A percentile compares a stretch with the other conserved stretches of the same genome.
phyloP scores from a whole-genome alignment of 305 asterid species.

The Solanum hybrid region DNA sequence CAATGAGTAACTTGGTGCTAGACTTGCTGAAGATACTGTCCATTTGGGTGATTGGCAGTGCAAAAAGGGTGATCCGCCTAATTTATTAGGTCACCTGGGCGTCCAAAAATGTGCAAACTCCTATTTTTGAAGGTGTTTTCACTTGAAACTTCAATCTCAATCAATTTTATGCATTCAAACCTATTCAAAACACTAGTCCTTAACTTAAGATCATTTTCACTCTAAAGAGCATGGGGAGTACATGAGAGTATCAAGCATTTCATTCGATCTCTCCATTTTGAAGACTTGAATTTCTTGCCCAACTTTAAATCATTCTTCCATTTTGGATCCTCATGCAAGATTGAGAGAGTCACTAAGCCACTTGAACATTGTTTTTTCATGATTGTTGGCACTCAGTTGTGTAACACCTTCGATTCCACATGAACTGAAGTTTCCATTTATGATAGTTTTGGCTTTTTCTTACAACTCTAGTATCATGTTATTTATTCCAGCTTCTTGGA shows the following conservation, averaged over 20 bases:
- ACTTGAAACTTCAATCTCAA: background rate
- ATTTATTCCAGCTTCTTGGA: background rate
- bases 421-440: too few relatives aligned
- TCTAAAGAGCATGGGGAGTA: background rate
- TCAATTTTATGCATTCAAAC: background rate
- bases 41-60: background rate
- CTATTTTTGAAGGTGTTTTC: background rate
- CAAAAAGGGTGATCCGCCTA: background rate
- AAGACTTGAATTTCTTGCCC: background rate
- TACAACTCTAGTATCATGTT: too few relatives aligned
- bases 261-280: background rate
- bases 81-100: background rate
- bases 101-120: background rate
- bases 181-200: background rate
- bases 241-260: background rate
- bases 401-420: background rate
- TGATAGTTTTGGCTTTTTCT: too few relatives aligned
- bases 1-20: background rate
- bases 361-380: background rate
- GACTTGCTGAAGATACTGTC: background rate
- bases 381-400: background rate
- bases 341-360: background rate
- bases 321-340: background rate
- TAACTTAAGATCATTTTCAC: background rate
- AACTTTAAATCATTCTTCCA: background rate